Evolutionary conservation across 768 basidiomycete genomes (phyloP).

Genomic region (Asterophora parasitica): DNA sequence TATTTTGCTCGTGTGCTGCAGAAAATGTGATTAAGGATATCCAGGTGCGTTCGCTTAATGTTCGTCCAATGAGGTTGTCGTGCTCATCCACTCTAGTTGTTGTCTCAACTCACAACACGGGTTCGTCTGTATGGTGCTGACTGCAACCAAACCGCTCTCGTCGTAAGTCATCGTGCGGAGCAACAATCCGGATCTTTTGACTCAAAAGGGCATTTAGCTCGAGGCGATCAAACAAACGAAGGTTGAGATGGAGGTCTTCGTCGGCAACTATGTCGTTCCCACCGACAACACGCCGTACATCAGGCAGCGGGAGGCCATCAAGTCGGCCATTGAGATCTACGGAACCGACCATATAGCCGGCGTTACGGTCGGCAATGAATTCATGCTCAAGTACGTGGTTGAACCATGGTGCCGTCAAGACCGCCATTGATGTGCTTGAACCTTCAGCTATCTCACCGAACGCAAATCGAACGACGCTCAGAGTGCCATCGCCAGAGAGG

Average conservation of each 20-base stretch:
- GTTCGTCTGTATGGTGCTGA: slow-evolving; percentile 84
- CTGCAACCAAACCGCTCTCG: slow-evolving; percentile 77
- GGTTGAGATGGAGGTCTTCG: slow-evolving; percentile 76
- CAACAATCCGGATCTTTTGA: neutral
- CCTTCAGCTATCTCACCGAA: slow-evolving; percentile 53
- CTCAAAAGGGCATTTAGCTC: slow-evolving; percentile 39
- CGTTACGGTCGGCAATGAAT: slow-evolving; percentile 90
- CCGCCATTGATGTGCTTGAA: neutral
- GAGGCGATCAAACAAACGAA: slow-evolving; percentile 89
- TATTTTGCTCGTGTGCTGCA: slow-evolving; percentile 18
- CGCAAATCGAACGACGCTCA: slow-evolving; percentile 52
- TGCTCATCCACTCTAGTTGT: slow-evolving; percentile 39
- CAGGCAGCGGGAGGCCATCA: slow-evolving; percentile 63
- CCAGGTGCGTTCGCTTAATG: slow-evolving; percentile 40
- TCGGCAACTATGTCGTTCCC: slow-evolving; percentile 61
- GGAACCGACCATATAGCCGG: slow-evolving; percentile 75
- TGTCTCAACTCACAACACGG: slow-evolving; percentile 81
- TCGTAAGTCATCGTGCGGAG: slow-evolving; percentile 38
- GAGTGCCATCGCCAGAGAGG: slow-evolving; percentile 45
- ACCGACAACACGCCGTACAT: slow-evolving; percentile 61
- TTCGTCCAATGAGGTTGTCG: neutral
- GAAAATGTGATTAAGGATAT: slow-evolving; percentile 65
- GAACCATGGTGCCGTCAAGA: neutral
- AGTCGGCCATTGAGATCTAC: slow-evolving; percentile 68
- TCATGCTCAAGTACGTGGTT: slow-evolving; percentile 61